Base-by-base conservation (phyloP, 139 green algal genomes). In the Zygnema cylindricum region DNA sequence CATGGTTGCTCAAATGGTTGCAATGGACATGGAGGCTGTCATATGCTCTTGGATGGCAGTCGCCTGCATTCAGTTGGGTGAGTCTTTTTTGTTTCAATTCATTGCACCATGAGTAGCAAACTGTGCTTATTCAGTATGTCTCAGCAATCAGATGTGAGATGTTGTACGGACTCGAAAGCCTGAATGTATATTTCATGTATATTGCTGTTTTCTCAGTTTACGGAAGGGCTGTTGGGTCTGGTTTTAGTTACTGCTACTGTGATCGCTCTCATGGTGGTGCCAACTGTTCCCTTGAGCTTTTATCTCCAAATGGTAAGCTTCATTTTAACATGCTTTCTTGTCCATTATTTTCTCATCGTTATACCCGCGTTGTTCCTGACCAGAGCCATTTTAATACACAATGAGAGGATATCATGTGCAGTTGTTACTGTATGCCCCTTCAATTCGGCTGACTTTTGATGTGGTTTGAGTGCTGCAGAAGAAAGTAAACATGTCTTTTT, bases 221-320 rank as follows among this genome's bases (percentile, higher is more conserved):
- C n/a, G n/a, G n/a, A n/a, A n/a, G n/a, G n/a, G n/a, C n/a, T n/a
- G n/a, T n/a, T n/a, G n/a, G n/a, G n/a, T n/a, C 7, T 43, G 77
- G 0, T 30, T 69, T 23, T 69, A 89, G 84, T 25, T 85, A 85
- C 39, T 89, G 84, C 84, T 85, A 86, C 69, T 89, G 84, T 55
- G 84, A 89, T 55, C 84, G 84, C 1, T 76, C 84, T 0, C 69
- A 89, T n/a, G 84, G 84, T 21, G 84, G 69, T 0, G 21, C 42
- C 1, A 63, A 89, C 69, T 89, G 84, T 11, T 89, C 84, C 11
- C 22, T 85, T 36, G 69, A 89, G 36, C 23, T 85, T 0, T 25
- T 89, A 22, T 85, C 69, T 11, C 69, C 77, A n/a, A 23, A 63
- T 2, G 69, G 69, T 85, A 76, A 21, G 32, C n/a, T 82, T 22